Conservation (phyloP, 257 asterid species). For the Fraxinus cuspidata region DNA sequence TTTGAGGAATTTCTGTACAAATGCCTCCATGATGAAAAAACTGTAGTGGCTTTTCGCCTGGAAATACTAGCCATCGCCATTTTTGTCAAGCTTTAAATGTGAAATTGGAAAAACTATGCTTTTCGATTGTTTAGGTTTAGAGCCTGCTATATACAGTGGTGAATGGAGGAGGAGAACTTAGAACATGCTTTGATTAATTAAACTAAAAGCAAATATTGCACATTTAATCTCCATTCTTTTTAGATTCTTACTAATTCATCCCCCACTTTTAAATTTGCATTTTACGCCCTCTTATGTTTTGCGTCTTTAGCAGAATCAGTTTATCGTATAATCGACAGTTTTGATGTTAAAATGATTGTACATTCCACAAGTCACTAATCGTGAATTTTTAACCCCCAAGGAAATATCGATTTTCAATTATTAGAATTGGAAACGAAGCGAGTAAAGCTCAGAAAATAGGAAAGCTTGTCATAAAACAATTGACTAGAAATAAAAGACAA, state of each 20-base stretch:
- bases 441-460: no score
- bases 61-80: slow-evolving; percentile 63
- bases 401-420: no score
- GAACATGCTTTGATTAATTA: no score
- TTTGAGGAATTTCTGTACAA: slow-evolving; percentile 21
- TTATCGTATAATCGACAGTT: no score
- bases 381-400: neutral
- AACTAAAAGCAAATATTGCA: neutral
- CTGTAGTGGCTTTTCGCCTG: slow-evolving; percentile 42
- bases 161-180: neutral
- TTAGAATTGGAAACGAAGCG: neutral
- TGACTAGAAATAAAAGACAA: no score
- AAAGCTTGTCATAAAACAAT: no score
- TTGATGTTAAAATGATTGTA: neutral
- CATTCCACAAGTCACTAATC: neutral
- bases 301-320: neutral
- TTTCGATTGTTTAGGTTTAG: neutral
- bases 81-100: neutral
- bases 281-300: neutral
- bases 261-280: neutral
- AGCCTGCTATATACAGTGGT: neutral
- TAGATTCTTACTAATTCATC: neutral
- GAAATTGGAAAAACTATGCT: neutral
- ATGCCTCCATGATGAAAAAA: slow-evolving; percentile 37
- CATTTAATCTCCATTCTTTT: neutral